Conservation (phyloP, 2,329 filamentous ascomycete genomes). For the Madurella mycetomatis region DNA sequence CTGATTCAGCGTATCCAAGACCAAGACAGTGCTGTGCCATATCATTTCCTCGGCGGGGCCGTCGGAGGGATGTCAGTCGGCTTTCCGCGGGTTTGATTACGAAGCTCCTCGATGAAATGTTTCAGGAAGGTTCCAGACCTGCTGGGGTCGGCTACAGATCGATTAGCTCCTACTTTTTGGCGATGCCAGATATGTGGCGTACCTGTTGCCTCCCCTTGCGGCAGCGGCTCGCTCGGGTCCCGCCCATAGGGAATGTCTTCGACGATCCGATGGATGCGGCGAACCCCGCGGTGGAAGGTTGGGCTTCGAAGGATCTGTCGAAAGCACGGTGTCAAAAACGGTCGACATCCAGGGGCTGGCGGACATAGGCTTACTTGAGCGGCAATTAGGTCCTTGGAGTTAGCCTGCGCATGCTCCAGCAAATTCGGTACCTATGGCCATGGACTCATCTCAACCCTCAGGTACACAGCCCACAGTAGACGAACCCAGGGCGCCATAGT, state of each 20-base stretch:
- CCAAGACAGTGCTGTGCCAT: no score
- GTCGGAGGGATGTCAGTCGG: slow-evolving; percentile 33
- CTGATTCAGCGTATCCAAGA: no score
- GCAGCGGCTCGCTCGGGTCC: slow-evolving; percentile 47
- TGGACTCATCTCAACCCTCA: slow-evolving; percentile 12
- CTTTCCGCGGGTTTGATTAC: slow-evolving; percentile 45
- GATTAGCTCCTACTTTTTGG: not conserved
- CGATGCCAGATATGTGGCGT: slow-evolving; percentile 11
- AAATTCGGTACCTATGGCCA: no score
- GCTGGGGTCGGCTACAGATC: slow-evolving; percentile 32
- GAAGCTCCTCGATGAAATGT: slow-evolving; percentile 49
- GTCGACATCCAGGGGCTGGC: not conserved
- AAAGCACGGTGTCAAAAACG: not conserved
- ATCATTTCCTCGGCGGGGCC: slow-evolving; percentile 24
- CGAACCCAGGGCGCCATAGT: slow-evolving; percentile 10
- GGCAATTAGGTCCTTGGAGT: slow-evolving; percentile 22
- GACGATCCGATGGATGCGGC: slow-evolving; percentile 47
- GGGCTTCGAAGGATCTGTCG: slow-evolving; percentile 42
- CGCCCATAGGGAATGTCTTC: slow-evolving; percentile 47
- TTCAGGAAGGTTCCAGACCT: slow-evolving; percentile 36
- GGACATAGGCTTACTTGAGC: slow-evolving; percentile 14
- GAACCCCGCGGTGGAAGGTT: slow-evolving; percentile 49
- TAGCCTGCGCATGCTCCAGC: no score
- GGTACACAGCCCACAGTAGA: slow-evolving; percentile 10
- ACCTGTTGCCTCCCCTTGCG: slow-evolving; percentile 51